Conservation (phyloP, 2,329 filamentous ascomycete species). For the Colletotrichum gloeosporioides region DNA sequence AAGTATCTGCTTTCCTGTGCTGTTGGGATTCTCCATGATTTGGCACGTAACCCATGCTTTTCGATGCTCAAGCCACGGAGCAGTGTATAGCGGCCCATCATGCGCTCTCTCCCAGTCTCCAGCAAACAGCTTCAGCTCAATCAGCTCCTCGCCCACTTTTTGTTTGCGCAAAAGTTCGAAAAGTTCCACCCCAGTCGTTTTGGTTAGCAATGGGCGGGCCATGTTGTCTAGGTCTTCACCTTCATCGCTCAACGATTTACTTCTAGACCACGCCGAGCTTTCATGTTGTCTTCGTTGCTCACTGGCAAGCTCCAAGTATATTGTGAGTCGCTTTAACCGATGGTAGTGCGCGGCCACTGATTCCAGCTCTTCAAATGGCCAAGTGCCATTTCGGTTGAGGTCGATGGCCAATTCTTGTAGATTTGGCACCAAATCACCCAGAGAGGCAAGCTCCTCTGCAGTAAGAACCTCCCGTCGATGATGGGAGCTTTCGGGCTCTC, state of each 20-base stretch:
- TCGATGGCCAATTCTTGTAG: background rate
- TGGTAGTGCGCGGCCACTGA: background rate
- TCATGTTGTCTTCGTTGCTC: background rate
- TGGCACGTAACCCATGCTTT: background rate
- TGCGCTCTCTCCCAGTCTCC: background rate
- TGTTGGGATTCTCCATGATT: background rate
- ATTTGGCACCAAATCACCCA: background rate
- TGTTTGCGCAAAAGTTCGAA: background rate
- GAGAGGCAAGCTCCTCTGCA: background rate
- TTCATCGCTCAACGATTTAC: background rate
- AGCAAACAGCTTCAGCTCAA: background rate
- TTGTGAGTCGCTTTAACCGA: background rate
- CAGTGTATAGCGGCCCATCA: background rate
- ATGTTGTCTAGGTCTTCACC: background rate
- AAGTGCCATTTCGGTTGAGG: background rate
- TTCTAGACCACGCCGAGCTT: background rate
- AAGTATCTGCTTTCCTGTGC: background rate
- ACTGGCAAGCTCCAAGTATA: background rate
- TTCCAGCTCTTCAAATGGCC: background rate
- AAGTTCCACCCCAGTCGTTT: background rate
- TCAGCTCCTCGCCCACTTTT: background rate
- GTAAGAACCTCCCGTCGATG: background rate
- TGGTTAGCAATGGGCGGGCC: background rate
- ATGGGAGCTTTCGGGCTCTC: background rate
- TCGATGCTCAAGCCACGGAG: background rate